A percentile compares a stretch with the other conserved stretches of the same genome.
phyloP scores from a whole-genome alignment of 108 stramenopile species.

The Chaetoceros tenuissimus region DNA sequence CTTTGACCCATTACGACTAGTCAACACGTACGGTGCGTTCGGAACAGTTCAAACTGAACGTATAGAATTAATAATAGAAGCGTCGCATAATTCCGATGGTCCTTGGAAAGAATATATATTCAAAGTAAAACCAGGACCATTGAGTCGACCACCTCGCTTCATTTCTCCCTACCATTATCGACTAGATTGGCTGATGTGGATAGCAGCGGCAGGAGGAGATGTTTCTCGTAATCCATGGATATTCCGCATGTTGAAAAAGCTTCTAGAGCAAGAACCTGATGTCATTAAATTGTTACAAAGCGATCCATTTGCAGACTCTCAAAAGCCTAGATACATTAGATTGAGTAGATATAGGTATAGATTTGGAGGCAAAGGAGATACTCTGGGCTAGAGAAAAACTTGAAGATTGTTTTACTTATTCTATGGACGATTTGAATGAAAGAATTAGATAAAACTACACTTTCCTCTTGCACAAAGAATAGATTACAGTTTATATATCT shows the following conservation, averaged over 20 bases:
- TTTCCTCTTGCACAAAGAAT: too few species aligned
- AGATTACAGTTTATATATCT: too few species aligned
- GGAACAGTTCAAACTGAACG: slow-evolving; percentile 42
- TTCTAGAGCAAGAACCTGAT: slow-evolving; percentile 37
- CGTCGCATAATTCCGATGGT: slow-evolving; percentile 22
- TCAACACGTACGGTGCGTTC: slow-evolving; percentile 58
- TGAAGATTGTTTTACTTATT: too few species aligned
- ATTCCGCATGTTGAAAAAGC: slow-evolving; percentile 30
- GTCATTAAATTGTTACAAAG: slow-evolving; percentile 33
- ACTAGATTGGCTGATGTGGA: slow-evolving; percentile 67
- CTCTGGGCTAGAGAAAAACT: too few species aligned
- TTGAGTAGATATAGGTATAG: slow-evolving; percentile 47
- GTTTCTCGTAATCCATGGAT: slow-evolving; percentile 51
- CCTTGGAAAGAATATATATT: slow-evolving; percentile 62
- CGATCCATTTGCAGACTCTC: slow-evolving; percentile 33
- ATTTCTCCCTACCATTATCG: slow-evolving; percentile 59
- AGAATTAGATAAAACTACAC: too few species aligned
- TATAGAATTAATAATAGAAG: slow-evolving; percentile 40
- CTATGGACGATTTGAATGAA: too few species aligned
- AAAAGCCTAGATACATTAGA: slow-evolving; percentile 44
- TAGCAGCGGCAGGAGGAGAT: slow-evolving; percentile 21
- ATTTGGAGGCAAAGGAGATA: too few species aligned
- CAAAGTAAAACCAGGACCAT: slow-evolving; percentile 50
- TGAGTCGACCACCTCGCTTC: slow-evolving; percentile 23
- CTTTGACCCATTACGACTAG: slow-evolving; percentile 48